These are phyloP conservation scores for Hanseniaspora vineae DNA, from an alignment of 805 yeast species.

Conservation along the genomic window DNA sequence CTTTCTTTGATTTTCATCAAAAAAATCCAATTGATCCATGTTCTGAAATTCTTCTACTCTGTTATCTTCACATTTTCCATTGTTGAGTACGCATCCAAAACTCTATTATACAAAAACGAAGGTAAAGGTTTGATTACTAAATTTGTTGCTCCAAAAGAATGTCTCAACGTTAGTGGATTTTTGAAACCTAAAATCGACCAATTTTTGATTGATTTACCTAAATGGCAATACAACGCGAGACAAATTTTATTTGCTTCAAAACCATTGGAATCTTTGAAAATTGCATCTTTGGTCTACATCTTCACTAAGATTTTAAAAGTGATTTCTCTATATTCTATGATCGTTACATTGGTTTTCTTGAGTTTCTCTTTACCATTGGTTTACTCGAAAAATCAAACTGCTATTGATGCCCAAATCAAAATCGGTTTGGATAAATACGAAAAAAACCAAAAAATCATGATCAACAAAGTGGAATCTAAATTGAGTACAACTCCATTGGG, in stretches of 20 bases:
- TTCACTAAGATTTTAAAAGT: slow-evolving; percentile 61
- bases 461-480: slow-evolving; percentile 41
- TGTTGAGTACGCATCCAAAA: slow-evolving; percentile 65
- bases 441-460: slow-evolving; percentile 29
- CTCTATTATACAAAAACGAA: slow-evolving; percentile 41
- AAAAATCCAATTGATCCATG: slow-evolving; percentile 46
- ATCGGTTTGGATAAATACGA: slow-evolving; percentile 28
- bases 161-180: slow-evolving; percentile 22
- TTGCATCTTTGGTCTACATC: slow-evolving; percentile 53
- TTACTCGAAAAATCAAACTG: slow-evolving; percentile 61
- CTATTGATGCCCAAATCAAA: slow-evolving; percentile 29
- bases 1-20: slow-evolving; percentile 43
- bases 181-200: slow-evolving; percentile 21
- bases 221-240: slow-evolving; percentile 40
- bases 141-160: slow-evolving; percentile 40
- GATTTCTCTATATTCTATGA: slow-evolving; percentile 53
- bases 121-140: slow-evolving; percentile 56
- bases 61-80: slow-evolving; percentile 52
- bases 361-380: slow-evolving; percentile 67
- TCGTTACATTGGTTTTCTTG: slow-evolving; percentile 41
- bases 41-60: slow-evolving; percentile 47
- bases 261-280: slow-evolving; percentile 58
- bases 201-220: slow-evolving; percentile 28
- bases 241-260: slow-evolving; percentile 54
- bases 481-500: slow-evolving; percentile 38